Conservation (phyloP, 2,329 filamentous ascomycete species). For the Dactylellina leptospora region DNA sequence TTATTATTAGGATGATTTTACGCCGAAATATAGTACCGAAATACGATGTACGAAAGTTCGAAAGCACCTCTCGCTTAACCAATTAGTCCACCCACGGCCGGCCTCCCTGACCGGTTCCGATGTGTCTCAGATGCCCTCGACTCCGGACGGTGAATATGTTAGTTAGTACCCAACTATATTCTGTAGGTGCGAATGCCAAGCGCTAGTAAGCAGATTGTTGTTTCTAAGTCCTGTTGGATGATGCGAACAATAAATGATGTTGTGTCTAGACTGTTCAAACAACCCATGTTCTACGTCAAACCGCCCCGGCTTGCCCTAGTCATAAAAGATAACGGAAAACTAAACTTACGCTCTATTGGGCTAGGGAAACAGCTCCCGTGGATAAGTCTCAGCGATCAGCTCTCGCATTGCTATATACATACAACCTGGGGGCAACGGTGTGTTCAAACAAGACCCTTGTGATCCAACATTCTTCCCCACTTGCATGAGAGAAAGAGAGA, state of each 20-base stretch:
- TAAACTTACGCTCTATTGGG: constrained; percentile 42
- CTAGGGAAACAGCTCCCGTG: background rate
- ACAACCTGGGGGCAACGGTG: background rate
- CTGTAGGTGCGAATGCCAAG: too few species aligned
- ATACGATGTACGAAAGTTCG: constrained; percentile 14
- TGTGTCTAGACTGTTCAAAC: constrained; percentile 18
- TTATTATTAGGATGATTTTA: too few species aligned
- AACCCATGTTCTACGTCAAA: background rate
- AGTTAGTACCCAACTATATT: too few species aligned
- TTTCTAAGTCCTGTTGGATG: constrained; percentile 10
- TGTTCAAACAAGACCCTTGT: constrained; percentile 13
- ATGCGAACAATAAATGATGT: constrained; percentile 9
- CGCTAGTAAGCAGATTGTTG: too few species aligned
- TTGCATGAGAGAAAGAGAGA: constrained; percentile 31
- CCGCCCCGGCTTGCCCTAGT: constrained; percentile 1
- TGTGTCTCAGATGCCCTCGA: constrained; percentile 48
- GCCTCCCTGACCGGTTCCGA: constrained; percentile 46
- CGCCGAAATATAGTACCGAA: constrained; percentile 24
- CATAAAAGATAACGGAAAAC: constrained; percentile 35
- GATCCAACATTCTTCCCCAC: constrained; percentile 48
- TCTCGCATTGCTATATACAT: background rate
- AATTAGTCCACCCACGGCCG: constrained; percentile 27
- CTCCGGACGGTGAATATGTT: constrained; percentile 1
- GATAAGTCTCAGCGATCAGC: background rate
- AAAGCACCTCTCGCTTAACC: constrained; percentile 32